A percentile compares a stretch with the other conserved stretches of the same genome.
These are phyloP conservation scores for Ogataea corticis DNA, from an alignment of 805 yeast genomes.

Conservation along the genomic window DNA sequence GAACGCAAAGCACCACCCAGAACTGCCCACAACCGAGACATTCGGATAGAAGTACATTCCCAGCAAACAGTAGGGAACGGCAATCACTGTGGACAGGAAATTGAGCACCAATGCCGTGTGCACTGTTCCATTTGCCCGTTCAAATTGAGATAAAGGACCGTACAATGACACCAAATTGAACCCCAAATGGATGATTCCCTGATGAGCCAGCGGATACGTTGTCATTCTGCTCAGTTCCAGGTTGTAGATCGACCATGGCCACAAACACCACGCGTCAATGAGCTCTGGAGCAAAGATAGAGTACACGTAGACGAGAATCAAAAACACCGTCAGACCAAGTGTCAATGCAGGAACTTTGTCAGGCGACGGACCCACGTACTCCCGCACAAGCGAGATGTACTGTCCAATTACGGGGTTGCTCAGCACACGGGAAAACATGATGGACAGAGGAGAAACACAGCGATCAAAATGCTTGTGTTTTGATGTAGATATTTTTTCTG, in stretches of 20 bases:
- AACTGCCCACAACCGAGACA: conserved; percentile 61
- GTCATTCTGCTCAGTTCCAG: conserved; percentile 57
- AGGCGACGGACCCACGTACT: conserved; percentile 1
- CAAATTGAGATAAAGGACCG: conserved; percentile 65
- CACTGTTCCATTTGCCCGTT: conserved; percentile 75
- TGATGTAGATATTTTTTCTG: too few relatives aligned
- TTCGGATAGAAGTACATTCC: conserved; percentile 53
- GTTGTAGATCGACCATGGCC: conserved; percentile 54
- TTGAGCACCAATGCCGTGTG: conserved; percentile 82
- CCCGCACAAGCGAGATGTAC: background rate
- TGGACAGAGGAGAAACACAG: too few relatives aligned
- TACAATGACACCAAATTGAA: conserved; percentile 58
- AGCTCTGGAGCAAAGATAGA: conserved; percentile 31
- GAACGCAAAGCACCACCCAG: conserved; percentile 74
- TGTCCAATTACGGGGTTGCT: conserved; percentile 5
- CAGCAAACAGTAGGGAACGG: conserved; percentile 56
- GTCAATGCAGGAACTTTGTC: conserved; percentile 48
- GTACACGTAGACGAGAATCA: conserved; percentile 44
- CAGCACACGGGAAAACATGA: background rate
- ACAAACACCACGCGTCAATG: conserved; percentile 46
- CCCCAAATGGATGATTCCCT: conserved; percentile 57
- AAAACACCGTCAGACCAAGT: conserved; percentile 59
- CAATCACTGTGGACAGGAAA: conserved; percentile 67
- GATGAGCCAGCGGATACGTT: conserved; percentile 71
- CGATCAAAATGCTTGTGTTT: too few relatives aligned